A percentile compares a stretch with the other conserved stretches of the same genome.
Conservation (phyloP, 73 alveolate genomes). For the Paramecium sexaurelia region DNA sequence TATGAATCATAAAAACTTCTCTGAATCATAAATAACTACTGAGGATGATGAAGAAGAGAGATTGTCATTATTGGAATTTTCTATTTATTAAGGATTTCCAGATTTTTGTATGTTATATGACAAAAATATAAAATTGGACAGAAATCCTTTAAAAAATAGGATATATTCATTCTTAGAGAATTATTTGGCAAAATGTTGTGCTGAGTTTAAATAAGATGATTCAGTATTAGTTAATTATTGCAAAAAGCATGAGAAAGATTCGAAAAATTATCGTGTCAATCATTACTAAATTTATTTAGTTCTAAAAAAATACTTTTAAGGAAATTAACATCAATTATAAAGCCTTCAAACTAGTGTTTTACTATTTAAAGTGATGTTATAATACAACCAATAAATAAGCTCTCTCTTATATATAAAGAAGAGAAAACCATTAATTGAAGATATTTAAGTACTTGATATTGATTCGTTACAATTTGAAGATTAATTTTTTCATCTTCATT, state of each 20-base stretch:
- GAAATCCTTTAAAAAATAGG: background rate
- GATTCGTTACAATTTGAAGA: background rate
- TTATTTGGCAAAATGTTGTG: background rate
- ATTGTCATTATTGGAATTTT: slow-evolving; percentile 14
- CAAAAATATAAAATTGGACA: background rate
- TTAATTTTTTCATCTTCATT: background rate
- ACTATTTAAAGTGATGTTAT: background rate
- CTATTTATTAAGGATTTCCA: slow-evolving; percentile 23
- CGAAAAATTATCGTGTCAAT: background rate
- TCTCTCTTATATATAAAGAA: background rate
- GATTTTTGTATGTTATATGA: slow-evolving; percentile 18
- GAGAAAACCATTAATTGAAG: background rate
- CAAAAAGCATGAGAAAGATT: background rate
- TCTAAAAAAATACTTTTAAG: background rate
- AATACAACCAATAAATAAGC: background rate
- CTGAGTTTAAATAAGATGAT: background rate
- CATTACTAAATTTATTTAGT: background rate
- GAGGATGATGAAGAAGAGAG: background rate
- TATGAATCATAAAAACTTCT: background rate
- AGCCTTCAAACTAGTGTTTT: background rate
- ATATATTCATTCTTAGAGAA: background rate
- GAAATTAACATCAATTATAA: background rate
- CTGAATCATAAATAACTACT: background rate
- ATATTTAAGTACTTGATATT: background rate
- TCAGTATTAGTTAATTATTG: background rate